A percentile compares a stretch with the other conserved stretches of the same genome.
Conservation (phyloP, 192 early-diverging fungal genomes). For the Lunasporangiospora selenospora region DNA sequence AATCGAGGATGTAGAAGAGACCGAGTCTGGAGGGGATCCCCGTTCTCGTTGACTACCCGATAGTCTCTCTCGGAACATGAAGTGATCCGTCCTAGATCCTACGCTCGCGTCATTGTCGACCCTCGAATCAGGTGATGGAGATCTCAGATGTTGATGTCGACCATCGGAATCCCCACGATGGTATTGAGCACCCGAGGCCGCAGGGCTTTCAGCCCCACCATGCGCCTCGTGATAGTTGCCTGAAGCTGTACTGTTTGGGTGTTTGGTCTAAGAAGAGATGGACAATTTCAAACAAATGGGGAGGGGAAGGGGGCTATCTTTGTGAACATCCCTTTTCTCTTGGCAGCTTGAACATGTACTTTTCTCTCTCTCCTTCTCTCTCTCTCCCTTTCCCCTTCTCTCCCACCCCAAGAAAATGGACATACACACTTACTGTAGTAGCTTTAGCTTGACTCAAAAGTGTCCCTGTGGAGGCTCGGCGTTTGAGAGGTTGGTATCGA, state of each 20-base stretch:
- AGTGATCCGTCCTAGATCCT: neutral
- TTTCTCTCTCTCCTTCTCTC: too few relatives aligned
- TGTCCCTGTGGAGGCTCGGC: conserved; percentile 38
- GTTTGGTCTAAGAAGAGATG: neutral
- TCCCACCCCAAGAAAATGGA: too few relatives aligned
- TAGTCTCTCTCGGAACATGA: neutral
- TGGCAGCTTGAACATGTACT: too few relatives aligned
- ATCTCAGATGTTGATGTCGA: conserved; percentile 5
- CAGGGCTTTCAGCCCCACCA: neutral
- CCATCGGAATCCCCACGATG: too few relatives aligned
- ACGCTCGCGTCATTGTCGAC: neutral
- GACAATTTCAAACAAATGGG: neutral
- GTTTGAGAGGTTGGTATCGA: conserved; percentile 32
- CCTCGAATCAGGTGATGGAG: conserved; percentile 23
- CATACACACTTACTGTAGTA: conserved; percentile 11
- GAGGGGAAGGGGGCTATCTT: too few relatives aligned
- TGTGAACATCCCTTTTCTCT: too few relatives aligned
- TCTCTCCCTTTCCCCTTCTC: too few relatives aligned
- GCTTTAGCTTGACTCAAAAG: conserved; percentile 24
- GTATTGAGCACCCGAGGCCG: too few relatives aligned
- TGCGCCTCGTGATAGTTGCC: neutral
- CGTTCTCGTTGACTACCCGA: neutral
- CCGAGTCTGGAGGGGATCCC: conserved; percentile 20
- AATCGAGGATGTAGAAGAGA: too few relatives aligned
- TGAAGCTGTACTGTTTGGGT: neutral